Conservation (phyloP, 441 rosid species). For the Daphne laureola region DNA sequence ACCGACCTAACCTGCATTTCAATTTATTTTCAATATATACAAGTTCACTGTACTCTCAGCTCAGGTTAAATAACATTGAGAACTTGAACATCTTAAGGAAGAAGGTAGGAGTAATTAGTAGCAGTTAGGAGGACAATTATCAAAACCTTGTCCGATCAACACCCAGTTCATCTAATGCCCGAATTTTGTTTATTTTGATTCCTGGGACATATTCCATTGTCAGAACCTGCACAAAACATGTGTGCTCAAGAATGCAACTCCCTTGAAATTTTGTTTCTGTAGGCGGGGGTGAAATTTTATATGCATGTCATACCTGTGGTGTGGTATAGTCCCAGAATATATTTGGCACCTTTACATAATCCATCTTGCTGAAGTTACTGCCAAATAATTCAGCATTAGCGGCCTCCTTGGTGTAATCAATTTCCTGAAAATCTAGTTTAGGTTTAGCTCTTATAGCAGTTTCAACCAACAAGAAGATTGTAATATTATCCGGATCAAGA, state of each 20-base stretch:
- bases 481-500: too few species aligned
- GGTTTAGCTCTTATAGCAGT: too few species aligned
- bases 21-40: slow-evolving; percentile 7
- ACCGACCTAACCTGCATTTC: slow-evolving; percentile 72
- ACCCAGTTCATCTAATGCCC: slow-evolving; percentile 87
- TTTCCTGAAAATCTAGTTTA: slow-evolving; percentile 47
- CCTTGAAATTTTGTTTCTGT: slow-evolving; percentile 1
- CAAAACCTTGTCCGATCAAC: slow-evolving; percentile 89
- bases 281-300: slow-evolving; percentile 10
- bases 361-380: slow-evolving; percentile 70
- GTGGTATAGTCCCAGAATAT: slow-evolving; percentile 90
- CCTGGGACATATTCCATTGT: slow-evolving; percentile 99
- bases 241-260: background rate
- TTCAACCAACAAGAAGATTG: too few species aligned
- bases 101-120: slow-evolving; percentile 1
- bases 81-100: background rate
- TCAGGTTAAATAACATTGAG: slow-evolving; percentile 9
- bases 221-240: slow-evolving; percentile 43
- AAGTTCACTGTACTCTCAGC: slow-evolving; percentile 4
- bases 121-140: slow-evolving; percentile 13
- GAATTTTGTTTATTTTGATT: slow-evolving; percentile 84
- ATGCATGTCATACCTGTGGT: slow-evolving; percentile 54
- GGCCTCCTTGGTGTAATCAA: slow-evolving; percentile 96
- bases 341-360: slow-evolving; percentile 85
- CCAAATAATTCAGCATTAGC: slow-evolving; percentile 92